phyloP scores from a whole-genome alignment of 148 eudicot species.

The Rhododendron mucronatum region DNA sequence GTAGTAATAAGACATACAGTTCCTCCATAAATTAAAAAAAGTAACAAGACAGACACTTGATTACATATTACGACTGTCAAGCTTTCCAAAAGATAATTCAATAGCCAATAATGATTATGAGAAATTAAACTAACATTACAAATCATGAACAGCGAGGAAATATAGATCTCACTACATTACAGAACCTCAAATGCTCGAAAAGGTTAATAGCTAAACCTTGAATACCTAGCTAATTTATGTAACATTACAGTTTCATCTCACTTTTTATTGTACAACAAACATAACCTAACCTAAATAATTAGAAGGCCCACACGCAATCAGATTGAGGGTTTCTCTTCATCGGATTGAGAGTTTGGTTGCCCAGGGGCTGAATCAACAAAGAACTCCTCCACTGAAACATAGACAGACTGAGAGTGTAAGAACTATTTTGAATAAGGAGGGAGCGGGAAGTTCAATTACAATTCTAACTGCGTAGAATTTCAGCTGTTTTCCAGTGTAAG shows the following conservation, averaged over 20 bases:
- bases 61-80: background rate
- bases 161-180: background rate
- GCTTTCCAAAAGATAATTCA: slow-evolving; percentile 2
- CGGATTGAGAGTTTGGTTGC: slow-evolving; percentile 49
- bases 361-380: slow-evolving; percentile 86
- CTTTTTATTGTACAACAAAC: slow-evolving; percentile 6
- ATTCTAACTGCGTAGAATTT: background rate
- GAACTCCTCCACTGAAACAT: slow-evolving; percentile 83
- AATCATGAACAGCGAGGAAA: background rate
- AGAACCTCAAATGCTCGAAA: background rate
- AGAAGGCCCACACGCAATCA: slow-evolving; percentile 7
- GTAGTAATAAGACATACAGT: too few relatives aligned
- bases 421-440: background rate
- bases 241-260: background rate
- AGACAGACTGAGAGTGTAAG: slow-evolving; percentile 12
- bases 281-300: slow-evolving; percentile 2
- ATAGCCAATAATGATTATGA: background rate
- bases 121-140: background rate
- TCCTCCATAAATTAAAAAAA: too few relatives aligned
- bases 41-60: background rate
- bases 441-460: background rate
- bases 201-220: background rate
- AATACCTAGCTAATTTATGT: background rate
- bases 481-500: background rate
- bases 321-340: slow-evolving; percentile 56